Evolutionary conservation across 257 asterid genomes (phyloP).

Genomic region (Fraxinus cuspidata): DNA sequence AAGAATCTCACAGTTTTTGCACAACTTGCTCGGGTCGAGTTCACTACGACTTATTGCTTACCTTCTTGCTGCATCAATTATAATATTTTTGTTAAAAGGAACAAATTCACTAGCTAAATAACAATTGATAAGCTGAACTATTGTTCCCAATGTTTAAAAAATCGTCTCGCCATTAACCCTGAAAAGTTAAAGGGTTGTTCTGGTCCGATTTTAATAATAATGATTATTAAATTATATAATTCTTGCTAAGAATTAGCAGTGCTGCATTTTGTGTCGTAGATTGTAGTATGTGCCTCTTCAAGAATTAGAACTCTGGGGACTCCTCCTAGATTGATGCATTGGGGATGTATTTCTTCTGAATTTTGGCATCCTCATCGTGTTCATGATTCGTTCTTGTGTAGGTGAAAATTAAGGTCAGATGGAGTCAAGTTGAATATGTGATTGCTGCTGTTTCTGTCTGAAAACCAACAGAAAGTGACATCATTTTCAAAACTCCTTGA

Average conservation of each 20-base stretch:
- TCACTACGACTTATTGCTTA: slow-evolving; percentile 65
- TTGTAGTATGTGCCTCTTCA: not conserved
- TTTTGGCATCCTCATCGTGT: not conserved
- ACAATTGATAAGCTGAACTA: not conserved
- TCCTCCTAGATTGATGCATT: not conserved
- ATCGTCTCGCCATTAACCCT: not conserved
- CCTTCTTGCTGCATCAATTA: slow-evolving; percentile 63
- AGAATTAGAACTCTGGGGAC: not conserved
- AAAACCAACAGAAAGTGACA: too few relatives aligned
- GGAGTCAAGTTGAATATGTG: too few relatives aligned
- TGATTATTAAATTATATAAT: too few relatives aligned
- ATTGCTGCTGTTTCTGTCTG: too few relatives aligned
- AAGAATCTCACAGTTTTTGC: slow-evolving; percentile 39
- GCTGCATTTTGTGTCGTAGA: not conserved
- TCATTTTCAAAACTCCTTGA: too few relatives aligned
- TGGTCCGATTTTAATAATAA: too few relatives aligned
- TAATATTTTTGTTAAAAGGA: not conserved
- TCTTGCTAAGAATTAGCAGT: not conserved
- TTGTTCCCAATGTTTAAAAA: too few relatives aligned
- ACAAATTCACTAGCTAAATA: not conserved
- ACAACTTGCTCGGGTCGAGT: slow-evolving; percentile 64
- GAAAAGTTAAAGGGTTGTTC: too few relatives aligned
- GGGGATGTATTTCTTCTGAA: too few relatives aligned
- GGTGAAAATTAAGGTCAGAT: not conserved
- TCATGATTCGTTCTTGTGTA: not conserved